These are phyloP conservation scores for Rhododendron williamsianum DNA, from an alignment of 148 eudicot species.

Conservation along the genomic window DNA sequence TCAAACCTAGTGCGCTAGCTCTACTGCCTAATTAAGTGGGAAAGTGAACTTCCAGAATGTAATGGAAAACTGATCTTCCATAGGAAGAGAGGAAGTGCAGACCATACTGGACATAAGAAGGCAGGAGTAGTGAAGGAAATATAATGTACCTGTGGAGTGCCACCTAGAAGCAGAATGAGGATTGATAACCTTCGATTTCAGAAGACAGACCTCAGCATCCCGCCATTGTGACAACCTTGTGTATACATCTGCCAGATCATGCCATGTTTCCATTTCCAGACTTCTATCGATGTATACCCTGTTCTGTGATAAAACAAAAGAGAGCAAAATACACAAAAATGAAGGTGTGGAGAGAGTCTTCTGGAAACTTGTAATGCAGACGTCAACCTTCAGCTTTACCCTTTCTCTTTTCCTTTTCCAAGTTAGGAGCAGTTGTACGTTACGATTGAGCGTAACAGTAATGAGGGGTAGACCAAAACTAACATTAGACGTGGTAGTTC, in stretches of 20 bases:
- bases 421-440: not conserved
- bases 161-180: slow-evolving; percentile 73
- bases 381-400: not conserved
- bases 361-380: not conserved
- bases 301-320: slow-evolving; percentile 32
- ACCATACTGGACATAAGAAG: not conserved
- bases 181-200: slow-evolving; percentile 62
- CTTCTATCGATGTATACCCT: slow-evolving; percentile 35
- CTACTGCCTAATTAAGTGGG: not conserved
- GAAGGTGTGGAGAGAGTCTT: not conserved
- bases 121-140: not conserved
- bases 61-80: not conserved
- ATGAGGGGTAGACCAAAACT: not conserved
- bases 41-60: not conserved
- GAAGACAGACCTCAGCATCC: slow-evolving; percentile 79
- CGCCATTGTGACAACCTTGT: slow-evolving; percentile 71
- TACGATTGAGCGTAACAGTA: not conserved
- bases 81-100: not conserved
- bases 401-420: not conserved
- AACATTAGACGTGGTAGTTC: not conserved
- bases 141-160: slow-evolving; percentile 57
- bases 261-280: slow-evolving; percentile 91
- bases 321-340: not conserved
- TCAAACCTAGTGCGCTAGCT: not conserved
- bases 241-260: slow-evolving; percentile 77